A percentile compares a stretch with the other conserved stretches of the same genome.
These are phyloP conservation scores for Aspergillus leporis DNA, from an alignment of 495 filamentous ascomycete species.

Conservation along the genomic window DNA sequence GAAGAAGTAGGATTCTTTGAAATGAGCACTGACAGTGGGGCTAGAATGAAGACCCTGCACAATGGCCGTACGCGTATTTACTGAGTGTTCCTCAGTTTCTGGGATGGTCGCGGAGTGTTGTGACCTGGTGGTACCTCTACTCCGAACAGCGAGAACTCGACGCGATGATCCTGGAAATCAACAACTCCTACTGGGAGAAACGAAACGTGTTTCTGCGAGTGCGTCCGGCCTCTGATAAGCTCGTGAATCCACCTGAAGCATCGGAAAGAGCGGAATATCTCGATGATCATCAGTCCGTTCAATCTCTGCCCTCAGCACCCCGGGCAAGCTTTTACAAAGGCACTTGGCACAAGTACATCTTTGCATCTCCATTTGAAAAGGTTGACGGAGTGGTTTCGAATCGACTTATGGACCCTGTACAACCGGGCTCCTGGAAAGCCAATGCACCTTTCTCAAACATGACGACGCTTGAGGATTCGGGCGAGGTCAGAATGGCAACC, in stretches of 20 bases:
- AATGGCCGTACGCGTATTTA: slow-evolving; percentile 62
- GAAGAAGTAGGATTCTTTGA: too few relatives aligned
- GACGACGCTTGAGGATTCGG: slow-evolving; percentile 8
- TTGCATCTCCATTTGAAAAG: slow-evolving; percentile 19
- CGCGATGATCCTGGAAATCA: slow-evolving; percentile 73
- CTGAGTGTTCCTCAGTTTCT: slow-evolving; percentile 68
- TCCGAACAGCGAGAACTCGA: slow-evolving; percentile 54
- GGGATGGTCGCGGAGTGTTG: slow-evolving; percentile 73
- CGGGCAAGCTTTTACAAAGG: slow-evolving; percentile 14
- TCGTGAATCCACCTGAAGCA: background rate
- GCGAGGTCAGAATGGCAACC: slow-evolving; percentile 14
- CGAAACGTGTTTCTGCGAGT: slow-evolving; percentile 35
- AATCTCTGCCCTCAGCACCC: background rate
- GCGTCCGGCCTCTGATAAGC: background rate
- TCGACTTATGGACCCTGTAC: slow-evolving; percentile 13
- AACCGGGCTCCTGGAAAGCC: background rate
- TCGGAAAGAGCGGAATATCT: background rate
- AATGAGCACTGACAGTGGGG: background rate
- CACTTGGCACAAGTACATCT: slow-evolving; percentile 17
- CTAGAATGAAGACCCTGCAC: slow-evolving; percentile 15
- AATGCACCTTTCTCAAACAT: slow-evolving; percentile 15
- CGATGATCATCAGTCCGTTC: slow-evolving; percentile 5
- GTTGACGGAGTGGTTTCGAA: slow-evolving; percentile 8
- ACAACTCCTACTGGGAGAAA: slow-evolving; percentile 76
- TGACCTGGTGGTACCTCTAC: slow-evolving; percentile 83